phyloP scores from a whole-genome alignment of 2,329 filamentous ascomycete species.

The Claviceps sp. region DNA sequence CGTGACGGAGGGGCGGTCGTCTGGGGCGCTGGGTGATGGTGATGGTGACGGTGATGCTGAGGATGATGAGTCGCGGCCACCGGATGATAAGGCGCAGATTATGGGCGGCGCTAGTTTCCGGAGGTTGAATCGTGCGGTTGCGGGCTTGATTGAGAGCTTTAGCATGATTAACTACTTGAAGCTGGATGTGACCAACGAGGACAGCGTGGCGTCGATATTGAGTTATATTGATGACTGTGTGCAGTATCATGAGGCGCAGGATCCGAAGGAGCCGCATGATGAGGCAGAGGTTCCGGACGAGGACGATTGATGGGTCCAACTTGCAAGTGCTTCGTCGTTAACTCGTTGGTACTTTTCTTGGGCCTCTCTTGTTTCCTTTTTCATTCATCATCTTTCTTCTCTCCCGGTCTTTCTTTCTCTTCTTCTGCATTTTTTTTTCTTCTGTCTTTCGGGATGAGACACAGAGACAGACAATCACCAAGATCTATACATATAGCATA shows the following conservation, averaged over 20 bases:
- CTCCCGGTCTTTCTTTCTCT: background rate
- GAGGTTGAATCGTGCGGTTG: conserved; percentile 75
- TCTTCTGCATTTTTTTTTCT: background rate
- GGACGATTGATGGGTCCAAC: conserved; percentile 19
- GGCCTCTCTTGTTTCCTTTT: background rate
- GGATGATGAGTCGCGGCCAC: conserved; percentile 42
- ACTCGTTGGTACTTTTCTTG: background rate
- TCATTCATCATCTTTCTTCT: background rate
- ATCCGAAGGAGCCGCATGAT: conserved; percentile 70
- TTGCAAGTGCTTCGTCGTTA: background rate
- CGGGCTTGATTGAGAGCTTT: conserved; percentile 86
- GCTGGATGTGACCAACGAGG: conserved; percentile 79
- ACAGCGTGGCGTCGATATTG: conserved; percentile 71
- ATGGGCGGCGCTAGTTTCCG: conserved; percentile 76
- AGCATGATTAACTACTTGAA: conserved; percentile 95
- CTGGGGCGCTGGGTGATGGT: conserved; percentile 25
- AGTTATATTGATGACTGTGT: conserved; percentile 93
- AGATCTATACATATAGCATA: conserved; percentile 1
- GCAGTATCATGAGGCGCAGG: conserved; percentile 85
- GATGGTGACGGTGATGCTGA: conserved; percentile 20
- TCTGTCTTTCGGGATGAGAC: background rate
- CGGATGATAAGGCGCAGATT: conserved; percentile 51
- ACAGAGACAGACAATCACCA: background rate
- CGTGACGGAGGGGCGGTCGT: conserved; percentile 23
- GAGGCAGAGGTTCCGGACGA: conserved; percentile 31